Base-by-base conservation (phyloP, 2,329 filamentous ascomycete genomes). In the Trichoderma cornu-damae region DNA sequence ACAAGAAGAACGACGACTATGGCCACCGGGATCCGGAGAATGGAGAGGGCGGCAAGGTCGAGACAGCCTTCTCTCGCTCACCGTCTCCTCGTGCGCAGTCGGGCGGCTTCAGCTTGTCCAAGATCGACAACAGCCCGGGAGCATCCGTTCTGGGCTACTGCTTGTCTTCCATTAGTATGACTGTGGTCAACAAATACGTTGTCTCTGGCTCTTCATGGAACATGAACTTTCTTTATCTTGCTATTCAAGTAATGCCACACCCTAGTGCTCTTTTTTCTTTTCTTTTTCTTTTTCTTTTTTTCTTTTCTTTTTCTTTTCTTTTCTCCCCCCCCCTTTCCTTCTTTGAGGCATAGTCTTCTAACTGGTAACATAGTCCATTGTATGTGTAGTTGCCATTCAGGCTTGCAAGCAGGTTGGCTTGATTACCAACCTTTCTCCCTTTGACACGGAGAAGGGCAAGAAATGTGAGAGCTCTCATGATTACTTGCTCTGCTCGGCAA, bases 131-230 rank as follows among this genome's bases (percentile, higher is more conserved):
- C 75, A 94, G 85, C 73, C 89, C 91, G 14, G 77, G 83, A 44
- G 71, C 94, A 47, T 91, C 93, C 20, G 89, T 99, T 66, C 70
- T 96, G 63, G 85, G 89, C 48, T 99, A 99, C 79, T 99, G 94
- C 74, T 79, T 88, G 67, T 90, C 93, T 53, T 96, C 92, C n/a
- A 99, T 99, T 70, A 83, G 93, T 73, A 99, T 99, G 94, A 99
- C 94, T 6, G 89, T 96, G n/a, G 94, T 95, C 73, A 99, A 99
- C 78, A 99, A 99, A 80, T 99, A 95, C 73, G 92, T 96, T 61
- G 84, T 99, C 46, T 96, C 90, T 6, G 94, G 94, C 60, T 81
- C 82, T 51, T 83, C 87, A 64, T 99, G 95, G 83, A 99, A 99
- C 75, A 77, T 99, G 67, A 96, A 96, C 75, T 96, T 97, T 75